A percentile compares a stretch with the other conserved stretches of the same genome.
Evolutionary conservation across 2,329 filamentous ascomycete genomes (phyloP).

Genomic region (Onygenales sp.): DNA sequence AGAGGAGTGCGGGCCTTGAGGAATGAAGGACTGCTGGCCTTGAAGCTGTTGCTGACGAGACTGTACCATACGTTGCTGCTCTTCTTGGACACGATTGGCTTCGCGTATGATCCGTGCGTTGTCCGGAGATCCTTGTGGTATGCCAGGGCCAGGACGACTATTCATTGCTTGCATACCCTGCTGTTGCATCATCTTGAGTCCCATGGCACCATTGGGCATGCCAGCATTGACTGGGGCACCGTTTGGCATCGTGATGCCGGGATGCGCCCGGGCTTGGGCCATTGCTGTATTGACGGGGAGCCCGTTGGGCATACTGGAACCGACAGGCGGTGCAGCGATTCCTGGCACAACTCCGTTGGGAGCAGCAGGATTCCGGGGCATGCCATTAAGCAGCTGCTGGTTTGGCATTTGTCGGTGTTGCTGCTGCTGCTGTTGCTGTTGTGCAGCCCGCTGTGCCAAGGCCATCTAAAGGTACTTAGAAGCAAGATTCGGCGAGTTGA

Average conservation of each 20-base stretch:
- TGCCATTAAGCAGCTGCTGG: constrained; percentile 31
- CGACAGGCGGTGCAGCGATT: background rate
- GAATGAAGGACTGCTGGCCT: constrained; percentile 31
- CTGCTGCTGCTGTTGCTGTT: background rate
- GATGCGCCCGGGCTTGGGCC: constrained; percentile 28
- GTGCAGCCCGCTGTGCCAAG: constrained; percentile 34
- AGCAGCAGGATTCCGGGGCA: constrained; percentile 37
- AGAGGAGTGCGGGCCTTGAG: constrained; percentile 35
- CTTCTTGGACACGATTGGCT: constrained; percentile 37
- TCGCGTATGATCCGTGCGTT: constrained; percentile 40
- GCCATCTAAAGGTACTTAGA: constrained; percentile 25
- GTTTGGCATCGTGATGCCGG: constrained; percentile 32
- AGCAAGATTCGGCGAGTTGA: background rate
- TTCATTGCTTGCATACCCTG: constrained; percentile 44
- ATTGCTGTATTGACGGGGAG: constrained; percentile 18
- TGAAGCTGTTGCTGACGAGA: constrained; percentile 33
- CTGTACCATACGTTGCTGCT: constrained; percentile 53
- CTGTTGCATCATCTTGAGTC: constrained; percentile 46
- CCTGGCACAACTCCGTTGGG: constrained; percentile 7
- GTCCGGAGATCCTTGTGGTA: constrained; percentile 46
- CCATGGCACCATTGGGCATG: constrained; percentile 46
- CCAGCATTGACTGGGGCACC: constrained; percentile 38
- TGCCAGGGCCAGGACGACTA: constrained; percentile 29
- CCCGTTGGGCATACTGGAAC: constrained; percentile 12
- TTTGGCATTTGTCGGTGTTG: constrained; percentile 16